Evolutionary conservation across 768 basidiomycete species (phyloP), one percentile per base, ranked within the genome.

Genomic region (Tephrocybe sp.): DNA sequence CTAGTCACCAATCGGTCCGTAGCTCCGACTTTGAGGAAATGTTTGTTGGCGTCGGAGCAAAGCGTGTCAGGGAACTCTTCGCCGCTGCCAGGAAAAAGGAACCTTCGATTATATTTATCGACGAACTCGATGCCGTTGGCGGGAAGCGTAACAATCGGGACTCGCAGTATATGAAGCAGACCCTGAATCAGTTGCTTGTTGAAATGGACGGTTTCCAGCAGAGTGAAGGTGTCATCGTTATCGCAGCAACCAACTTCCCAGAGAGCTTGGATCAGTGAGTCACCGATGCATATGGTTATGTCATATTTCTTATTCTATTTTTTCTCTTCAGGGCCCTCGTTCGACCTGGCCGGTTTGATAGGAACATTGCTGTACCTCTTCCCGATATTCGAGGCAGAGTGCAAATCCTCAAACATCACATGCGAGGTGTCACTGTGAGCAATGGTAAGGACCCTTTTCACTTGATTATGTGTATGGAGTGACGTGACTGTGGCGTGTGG

Each of bases 161-260:
- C 55, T 87, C 93, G 67, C 87, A 89, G 61, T 90, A 92, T 69
- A 83, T 91, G 84, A 92, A 92, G 60, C 91, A 92, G 67, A 94
- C 97, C 0, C 76, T 99, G 38, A 99, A 99, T 61, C 96, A 98
- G 68, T 79, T 99, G 13, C 78, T 99, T 43, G 92, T 95, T 32
- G 97, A 99, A 67, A 87, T 98, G 80, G 97, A 99, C 61, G 97
- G 97, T 2, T 99, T 99, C 75, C 75, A 87, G 64, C 91, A 94
- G 64, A 83, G 78, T 24, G 93, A 98, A 67, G 96, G 94, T 22
- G 83, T 99, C 56, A 93, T 98, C 51, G 89, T 98, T 53, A 92
- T 98, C 50, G 95, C 90, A 26, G 92, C 88, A n/a, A 99, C 97
- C 44, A 99, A 99, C 69, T 97, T 98, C 68, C 96, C 96, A 1